These are phyloP conservation scores for Discostella stelligera DNA, from an alignment of 352 stramenopile genomes.

Conservation along the genomic window DNA sequence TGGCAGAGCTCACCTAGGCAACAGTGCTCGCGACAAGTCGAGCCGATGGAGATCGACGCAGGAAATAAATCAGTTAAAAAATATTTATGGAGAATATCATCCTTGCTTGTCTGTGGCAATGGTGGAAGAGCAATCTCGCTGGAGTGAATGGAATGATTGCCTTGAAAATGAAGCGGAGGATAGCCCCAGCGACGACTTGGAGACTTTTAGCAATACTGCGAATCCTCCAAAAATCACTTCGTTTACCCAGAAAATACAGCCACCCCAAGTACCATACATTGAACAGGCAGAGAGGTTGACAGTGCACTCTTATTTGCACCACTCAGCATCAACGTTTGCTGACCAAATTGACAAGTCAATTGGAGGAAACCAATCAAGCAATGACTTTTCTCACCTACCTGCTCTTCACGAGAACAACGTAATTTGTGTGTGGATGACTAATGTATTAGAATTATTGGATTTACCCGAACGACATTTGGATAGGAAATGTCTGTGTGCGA, in stretches of 20 bases:
- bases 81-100: conserved; percentile 37
- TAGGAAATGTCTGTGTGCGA: conserved; percentile 7
- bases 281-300: conserved; percentile 30
- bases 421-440: conserved; percentile 70
- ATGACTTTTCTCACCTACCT: conserved; percentile 22
- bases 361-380: background rate
- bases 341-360: conserved; percentile 4
- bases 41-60: conserved; percentile 28
- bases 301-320: conserved; percentile 25
- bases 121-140: conserved; percentile 18
- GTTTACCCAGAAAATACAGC: conserved; percentile 14
- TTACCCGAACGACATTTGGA: conserved; percentile 50
- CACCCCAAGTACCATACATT: conserved; percentile 16
- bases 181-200: background rate
- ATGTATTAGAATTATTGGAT: conserved; percentile 65
- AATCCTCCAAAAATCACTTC: background rate
- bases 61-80: conserved; percentile 31
- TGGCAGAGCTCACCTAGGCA: conserved; percentile 16
- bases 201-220: background rate
- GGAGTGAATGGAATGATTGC: conserved; percentile 16
- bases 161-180: background rate
- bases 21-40: conserved; percentile 3
- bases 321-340: background rate
- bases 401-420: conserved; percentile 16
- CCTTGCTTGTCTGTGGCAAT: conserved; percentile 27